Evolutionary conservation across 768 basidiomycete genomes (phyloP).

Genomic region (Phaeolepiota aurea): DNA sequence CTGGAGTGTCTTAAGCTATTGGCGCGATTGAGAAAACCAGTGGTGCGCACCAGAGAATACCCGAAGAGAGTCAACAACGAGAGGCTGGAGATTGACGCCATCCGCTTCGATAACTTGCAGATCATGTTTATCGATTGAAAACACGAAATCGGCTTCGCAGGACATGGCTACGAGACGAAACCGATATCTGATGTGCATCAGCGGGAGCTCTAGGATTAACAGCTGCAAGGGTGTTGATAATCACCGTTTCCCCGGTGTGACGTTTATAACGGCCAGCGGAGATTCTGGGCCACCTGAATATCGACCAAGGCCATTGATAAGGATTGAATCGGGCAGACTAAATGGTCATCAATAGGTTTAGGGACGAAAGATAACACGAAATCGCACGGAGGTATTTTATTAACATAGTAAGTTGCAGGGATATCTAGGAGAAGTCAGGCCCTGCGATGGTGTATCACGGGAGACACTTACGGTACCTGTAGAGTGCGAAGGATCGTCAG

Average conservation of each 20-base stretch:
- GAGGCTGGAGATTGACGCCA: constrained; percentile 24
- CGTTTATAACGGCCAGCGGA: constrained; percentile 29
- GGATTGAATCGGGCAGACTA: constrained; percentile 19
- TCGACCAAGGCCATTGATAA: constrained; percentile 46
- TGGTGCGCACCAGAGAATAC: constrained; percentile 17
- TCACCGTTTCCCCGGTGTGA: constrained; percentile 19
- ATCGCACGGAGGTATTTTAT: neutral
- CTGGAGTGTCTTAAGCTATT: too few relatives aligned
- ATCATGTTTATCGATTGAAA: constrained; percentile 38
- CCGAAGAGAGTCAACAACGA: constrained; percentile 27
- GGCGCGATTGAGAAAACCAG: too few relatives aligned
- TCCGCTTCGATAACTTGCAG: constrained; percentile 35
- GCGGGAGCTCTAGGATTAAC: too few relatives aligned
- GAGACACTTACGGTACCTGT: neutral
- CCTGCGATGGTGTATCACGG: neutral
- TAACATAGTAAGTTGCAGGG: neutral
- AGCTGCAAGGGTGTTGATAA: neutral
- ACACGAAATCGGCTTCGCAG: constrained; percentile 34
- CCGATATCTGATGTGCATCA: constrained; percentile 24
- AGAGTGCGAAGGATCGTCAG: too few relatives aligned
- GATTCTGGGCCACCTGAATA: constrained; percentile 24
- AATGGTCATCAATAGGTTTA: too few relatives aligned
- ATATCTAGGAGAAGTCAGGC: neutral
- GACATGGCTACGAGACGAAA: constrained; percentile 38
- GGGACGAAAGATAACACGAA: too few relatives aligned